A percentile compares a stretch with the other conserved stretches of the same genome.
Conservation (phyloP, 2,329 filamentous ascomycete genomes). For the Ophidiomyces ophidiicola region DNA sequence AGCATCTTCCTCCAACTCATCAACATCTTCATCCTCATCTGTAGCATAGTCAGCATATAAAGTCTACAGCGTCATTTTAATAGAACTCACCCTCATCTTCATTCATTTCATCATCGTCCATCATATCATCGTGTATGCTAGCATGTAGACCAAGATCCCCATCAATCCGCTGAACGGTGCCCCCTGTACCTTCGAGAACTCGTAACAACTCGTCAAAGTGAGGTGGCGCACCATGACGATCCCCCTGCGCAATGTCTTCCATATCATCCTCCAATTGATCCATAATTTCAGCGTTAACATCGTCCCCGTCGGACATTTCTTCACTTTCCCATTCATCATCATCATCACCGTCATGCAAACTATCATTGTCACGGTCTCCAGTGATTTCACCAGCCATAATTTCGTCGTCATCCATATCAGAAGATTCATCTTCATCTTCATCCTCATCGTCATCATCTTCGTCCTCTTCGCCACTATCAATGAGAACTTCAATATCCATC, state of each 20-base stretch:
- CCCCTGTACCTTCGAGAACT: slow-evolving; percentile 31
- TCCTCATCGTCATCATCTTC: slow-evolving; percentile 49
- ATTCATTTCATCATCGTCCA: slow-evolving; percentile 44
- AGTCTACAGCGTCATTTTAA: not conserved
- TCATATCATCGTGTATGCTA: slow-evolving; percentile 35
- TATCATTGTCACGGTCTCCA: slow-evolving; percentile 43
- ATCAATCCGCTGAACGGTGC: slow-evolving; percentile 33
- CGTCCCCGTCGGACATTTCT: slow-evolving; percentile 36
- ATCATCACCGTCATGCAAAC: slow-evolving; percentile 36
- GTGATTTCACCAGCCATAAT: slow-evolving; percentile 44
- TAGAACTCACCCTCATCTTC: slow-evolving; percentile 42
- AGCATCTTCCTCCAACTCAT: slow-evolving; percentile 26
- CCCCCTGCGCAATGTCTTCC: slow-evolving; percentile 30
- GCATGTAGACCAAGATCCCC: slow-evolving; percentile 37
- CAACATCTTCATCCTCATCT: slow-evolving; percentile 46
- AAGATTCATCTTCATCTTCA: slow-evolving; percentile 41
- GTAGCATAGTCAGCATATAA: slow-evolving; percentile 27
- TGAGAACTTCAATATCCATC: slow-evolving; percentile 74
- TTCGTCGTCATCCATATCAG: slow-evolving; percentile 48
- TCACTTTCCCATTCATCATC: slow-evolving; percentile 41
- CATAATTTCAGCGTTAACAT: slow-evolving; percentile 34
- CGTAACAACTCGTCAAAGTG: slow-evolving; percentile 38
- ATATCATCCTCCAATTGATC: slow-evolving; percentile 34
- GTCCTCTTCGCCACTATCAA: slow-evolving; percentile 55
- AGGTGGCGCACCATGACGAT: slow-evolving; percentile 27